Evolutionary conservation across 2,329 filamentous ascomycete genomes (phyloP).

Genomic region (Penicillium digitatum): DNA sequence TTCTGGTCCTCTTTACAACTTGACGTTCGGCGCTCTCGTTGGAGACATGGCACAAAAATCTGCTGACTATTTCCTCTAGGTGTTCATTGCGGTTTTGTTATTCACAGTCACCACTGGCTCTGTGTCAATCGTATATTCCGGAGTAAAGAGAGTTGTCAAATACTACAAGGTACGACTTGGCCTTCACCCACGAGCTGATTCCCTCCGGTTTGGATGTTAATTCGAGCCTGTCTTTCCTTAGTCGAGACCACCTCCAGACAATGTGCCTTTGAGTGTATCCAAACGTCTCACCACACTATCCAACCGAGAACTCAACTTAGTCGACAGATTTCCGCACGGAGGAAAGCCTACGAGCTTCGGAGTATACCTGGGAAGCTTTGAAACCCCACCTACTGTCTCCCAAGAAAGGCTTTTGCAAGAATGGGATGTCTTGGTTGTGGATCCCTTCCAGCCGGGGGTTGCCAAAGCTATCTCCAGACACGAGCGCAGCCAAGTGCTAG

Average conservation of each 20-base stretch:
- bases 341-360: conserved; percentile 39
- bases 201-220: not conserved
- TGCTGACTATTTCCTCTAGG: conserved; percentile 20
- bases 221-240: conserved; percentile 7
- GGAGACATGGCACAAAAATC: conserved; percentile 11
- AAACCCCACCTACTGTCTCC: conserved; percentile 27
- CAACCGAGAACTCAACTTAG: conserved; percentile 22
- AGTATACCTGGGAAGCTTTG: conserved; percentile 43
- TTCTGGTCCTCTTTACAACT: conserved; percentile 7
- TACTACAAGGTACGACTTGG: conserved; percentile 28
- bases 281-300: conserved; percentile 24
- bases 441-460: conserved; percentile 40
- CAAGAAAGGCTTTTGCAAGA: conserved; percentile 38
- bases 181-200: too few relatives aligned
- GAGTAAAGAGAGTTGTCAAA: conserved; percentile 18
- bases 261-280: conserved; percentile 24
- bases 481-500: conserved; percentile 26
- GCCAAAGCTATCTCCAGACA: conserved; percentile 30
- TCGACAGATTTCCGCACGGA: conserved; percentile 6
- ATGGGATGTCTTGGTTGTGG: conserved; percentile 46
- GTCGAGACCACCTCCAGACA: conserved; percentile 24
- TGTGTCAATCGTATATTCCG: conserved; percentile 30
- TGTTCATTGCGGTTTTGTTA: conserved; percentile 35
- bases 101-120: conserved; percentile 28
- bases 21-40: not conserved